Evolutionary conservation across 1,284 basidiomycete species (phyloP), one percentile per base, ranked within the genome.

Genomic region (Butyriboletus appendiculatus): DNA sequence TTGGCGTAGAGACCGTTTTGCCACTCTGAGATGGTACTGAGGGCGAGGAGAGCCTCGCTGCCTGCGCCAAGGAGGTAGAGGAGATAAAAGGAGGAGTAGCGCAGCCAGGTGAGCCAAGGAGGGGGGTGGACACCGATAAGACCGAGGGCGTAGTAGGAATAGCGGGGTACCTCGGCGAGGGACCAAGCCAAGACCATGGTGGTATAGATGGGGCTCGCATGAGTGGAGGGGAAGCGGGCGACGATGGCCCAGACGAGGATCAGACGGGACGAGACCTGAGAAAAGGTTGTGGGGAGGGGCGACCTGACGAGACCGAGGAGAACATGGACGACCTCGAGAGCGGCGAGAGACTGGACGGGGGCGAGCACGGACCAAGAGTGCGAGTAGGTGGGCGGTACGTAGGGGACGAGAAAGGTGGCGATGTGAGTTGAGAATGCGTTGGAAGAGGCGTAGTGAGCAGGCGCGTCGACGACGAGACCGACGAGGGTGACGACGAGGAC

Each of bases 151-250:
- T 99, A 99, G 78, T 91, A 97, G 9, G 86, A 74, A 74, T 99
- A 99, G 28, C 96, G 92, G 58, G 97, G 86, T 50, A 94, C 83
- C 72, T 99, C 96, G 39, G 95, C 94, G 54, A 90, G 63, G 2
- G 91, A 88, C 96, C 96, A 99, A 0, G 96, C 93, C 59, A 97
- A 75, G 50, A 98, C 82, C 94, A 98, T 96, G 47, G 88, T 87
- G 4, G 92, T 84, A 76, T 92, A 98, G 33, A 94, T 74, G 3
- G 96, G 92, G 67, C 85, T 89, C 5, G 77, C 71, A 59, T 85
- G 88, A 16, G 69, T 71, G 86, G 85, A 90, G 89, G 66, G 14
- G 45, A 61, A 57, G 49, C 53, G 59, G 22, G 50, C 65, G 12
- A 76, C 71, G 61, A 85, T 90, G 59, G 85, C 91, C 94, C 94